Conservation (phyloP, 257 asterid genomes). For the Fraxinus pennsylvanica region DNA sequence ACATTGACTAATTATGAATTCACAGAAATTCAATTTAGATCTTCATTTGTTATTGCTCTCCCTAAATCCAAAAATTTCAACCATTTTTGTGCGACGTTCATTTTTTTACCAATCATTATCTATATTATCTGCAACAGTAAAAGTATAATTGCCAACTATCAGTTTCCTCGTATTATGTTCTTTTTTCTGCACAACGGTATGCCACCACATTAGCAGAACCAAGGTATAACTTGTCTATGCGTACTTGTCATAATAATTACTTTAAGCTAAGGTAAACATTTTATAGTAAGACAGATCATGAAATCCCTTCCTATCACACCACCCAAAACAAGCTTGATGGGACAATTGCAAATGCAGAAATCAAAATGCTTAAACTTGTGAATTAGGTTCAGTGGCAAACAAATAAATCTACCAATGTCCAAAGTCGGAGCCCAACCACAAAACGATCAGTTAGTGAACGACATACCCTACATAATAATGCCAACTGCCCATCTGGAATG, state of each 20-base stretch:
- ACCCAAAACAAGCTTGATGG: not conserved
- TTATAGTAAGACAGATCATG: not conserved
- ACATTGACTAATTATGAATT: not conserved
- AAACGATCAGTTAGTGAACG: not conserved
- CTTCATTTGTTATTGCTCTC: not conserved
- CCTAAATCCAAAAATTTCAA: not conserved
- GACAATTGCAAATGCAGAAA: not conserved
- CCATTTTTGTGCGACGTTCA: not conserved
- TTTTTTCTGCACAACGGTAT: not conserved
- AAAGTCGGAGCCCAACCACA: not conserved
- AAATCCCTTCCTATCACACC: not conserved
- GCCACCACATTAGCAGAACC: not conserved
- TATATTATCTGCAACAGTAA: not conserved
- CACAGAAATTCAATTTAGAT: not conserved
- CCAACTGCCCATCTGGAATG: not conserved
- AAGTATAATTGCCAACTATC: not conserved
- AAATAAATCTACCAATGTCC: conserved; percentile 9
- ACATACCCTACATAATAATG: not conserved
- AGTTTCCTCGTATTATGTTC: not conserved
- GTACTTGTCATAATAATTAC: not conserved
- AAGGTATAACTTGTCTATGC: not conserved
- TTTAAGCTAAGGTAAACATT: not conserved
- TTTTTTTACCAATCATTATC: not conserved
- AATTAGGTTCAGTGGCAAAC: not conserved
- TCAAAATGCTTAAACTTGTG: not conserved